Percentiles rank a stretch among this genome's conserved stretches.
Evolutionary conservation across 306 rosid species (phyloP).

Genomic region (Cotoneaster glaucophyllus): DNA sequence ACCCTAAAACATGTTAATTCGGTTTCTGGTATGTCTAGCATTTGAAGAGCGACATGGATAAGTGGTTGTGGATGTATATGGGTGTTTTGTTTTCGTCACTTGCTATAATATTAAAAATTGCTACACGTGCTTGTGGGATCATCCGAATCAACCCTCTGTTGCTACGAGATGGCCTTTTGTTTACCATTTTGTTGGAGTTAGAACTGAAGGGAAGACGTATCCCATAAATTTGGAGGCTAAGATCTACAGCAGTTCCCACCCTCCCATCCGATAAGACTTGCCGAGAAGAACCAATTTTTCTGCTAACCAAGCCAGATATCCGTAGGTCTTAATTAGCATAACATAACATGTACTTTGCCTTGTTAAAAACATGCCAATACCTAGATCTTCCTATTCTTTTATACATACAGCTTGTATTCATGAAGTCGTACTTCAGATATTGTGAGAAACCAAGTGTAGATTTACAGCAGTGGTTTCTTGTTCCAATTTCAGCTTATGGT

Average conservation of each 20-base stretch:
- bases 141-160: background rate
- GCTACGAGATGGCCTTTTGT: background rate
- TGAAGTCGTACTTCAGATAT: background rate
- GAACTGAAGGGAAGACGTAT: background rate
- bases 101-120: background rate
- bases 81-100: background rate
- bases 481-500: background rate
- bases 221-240: background rate
- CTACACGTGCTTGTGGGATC: background rate
- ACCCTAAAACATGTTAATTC: background rate
- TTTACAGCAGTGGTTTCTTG: background rate
- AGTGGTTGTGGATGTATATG: constrained; percentile 13
- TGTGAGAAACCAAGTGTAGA: background rate
- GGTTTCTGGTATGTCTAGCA: constrained; percentile 16
- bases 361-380: no score
- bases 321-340: background rate
- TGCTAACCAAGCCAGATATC: background rate
- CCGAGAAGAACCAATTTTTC: background rate
- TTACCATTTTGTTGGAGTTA: background rate
- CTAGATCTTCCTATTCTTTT: background rate
- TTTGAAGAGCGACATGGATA: constrained; percentile 17
- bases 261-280: background rate
- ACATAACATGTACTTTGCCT: background rate
- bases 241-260: background rate
- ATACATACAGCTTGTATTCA: background rate